Conservation (phyloP, 2,329 filamentous ascomycete species). For the Xylariaceae sp. region DNA sequence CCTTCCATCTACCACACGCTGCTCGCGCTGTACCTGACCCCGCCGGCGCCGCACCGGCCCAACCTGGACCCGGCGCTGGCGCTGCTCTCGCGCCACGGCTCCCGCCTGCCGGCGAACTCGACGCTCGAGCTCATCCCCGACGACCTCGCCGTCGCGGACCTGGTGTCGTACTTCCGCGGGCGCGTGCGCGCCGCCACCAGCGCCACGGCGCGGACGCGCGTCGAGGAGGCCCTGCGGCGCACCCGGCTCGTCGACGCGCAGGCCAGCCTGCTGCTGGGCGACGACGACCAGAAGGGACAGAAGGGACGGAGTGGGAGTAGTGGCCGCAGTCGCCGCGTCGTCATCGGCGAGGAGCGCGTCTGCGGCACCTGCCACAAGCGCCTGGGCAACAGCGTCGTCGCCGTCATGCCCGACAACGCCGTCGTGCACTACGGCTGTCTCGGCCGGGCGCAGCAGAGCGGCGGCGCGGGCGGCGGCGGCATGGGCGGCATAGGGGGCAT, state of each 20-base stretch:
- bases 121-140: conserved; percentile 82
- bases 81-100: conserved; percentile 86
- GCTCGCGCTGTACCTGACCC: conserved; percentile 80
- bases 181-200: conserved; percentile 82
- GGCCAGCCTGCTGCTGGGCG: conserved; percentile 64
- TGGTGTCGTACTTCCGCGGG: conserved; percentile 87
- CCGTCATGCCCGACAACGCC: conserved; percentile 75
- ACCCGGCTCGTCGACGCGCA: conserved; percentile 74
- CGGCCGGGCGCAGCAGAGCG: conserved; percentile 29
- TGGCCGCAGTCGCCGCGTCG: conserved; percentile 56
- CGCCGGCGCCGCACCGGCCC: conserved; percentile 62
- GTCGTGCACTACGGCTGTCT: conserved; percentile 80
- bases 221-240: conserved; percentile 69
- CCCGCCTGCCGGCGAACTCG: conserved; percentile 78
- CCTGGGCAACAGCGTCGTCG: conserved; percentile 82
- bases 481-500: too few relatives aligned
- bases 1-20: conserved; percentile 88
- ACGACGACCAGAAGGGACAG: conserved; percentile 46
- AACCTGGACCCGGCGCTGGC: conserved; percentile 74
- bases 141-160: conserved; percentile 65
- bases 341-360: conserved; percentile 79
- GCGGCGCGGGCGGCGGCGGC: too few relatives aligned
- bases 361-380: conserved; percentile 92
- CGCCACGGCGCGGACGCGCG: conserved; percentile 69
- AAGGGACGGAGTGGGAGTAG: too few relatives aligned